These are phyloP conservation scores for Heimioporus sp. DNA, from an alignment of 768 basidiomycete species.

Conservation along the genomic window DNA sequence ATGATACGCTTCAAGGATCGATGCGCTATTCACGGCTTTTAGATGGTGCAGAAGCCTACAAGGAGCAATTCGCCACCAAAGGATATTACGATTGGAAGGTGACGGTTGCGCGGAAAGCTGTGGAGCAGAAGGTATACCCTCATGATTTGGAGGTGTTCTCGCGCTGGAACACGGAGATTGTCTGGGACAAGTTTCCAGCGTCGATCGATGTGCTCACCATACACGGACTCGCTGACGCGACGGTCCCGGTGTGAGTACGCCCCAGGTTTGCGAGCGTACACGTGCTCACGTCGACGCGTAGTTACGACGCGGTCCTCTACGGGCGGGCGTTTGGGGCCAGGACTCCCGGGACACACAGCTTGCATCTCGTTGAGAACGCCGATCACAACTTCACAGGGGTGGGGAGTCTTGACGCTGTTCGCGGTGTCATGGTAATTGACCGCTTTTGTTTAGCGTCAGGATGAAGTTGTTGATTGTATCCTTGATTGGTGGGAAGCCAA, in stretches of 20 bases:
- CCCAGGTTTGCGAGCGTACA: not conserved
- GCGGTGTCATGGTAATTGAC: constrained; percentile 3
- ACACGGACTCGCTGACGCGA: constrained; percentile 69
- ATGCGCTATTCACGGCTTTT: constrained; percentile 2
- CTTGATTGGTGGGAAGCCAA: constrained; percentile 64
- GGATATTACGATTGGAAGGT: constrained; percentile 65
- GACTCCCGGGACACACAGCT: constrained; percentile 63
- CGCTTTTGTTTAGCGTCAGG: constrained; percentile 43
- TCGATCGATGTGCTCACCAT: constrained; percentile 67
- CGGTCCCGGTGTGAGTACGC: constrained; percentile 63
- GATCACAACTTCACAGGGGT: constrained; percentile 79
- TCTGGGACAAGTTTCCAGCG: constrained; percentile 67
- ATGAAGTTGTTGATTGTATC: constrained; percentile 65
- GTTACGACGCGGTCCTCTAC: constrained; percentile 73
- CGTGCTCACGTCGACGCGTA: constrained; percentile 23
- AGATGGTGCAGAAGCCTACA: constrained; percentile 37
- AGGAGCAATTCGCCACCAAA: constrained; percentile 48
- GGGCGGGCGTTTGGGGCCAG: constrained; percentile 56
- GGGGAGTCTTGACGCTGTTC: constrained; percentile 7
- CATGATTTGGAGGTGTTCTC: constrained; percentile 62
- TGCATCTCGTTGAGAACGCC: constrained; percentile 68
- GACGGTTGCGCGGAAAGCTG: constrained; percentile 61
- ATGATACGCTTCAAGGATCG: not conserved
- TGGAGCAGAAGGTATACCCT: constrained; percentile 52
- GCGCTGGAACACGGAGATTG: constrained; percentile 62